These are phyloP conservation scores for Cercophora newfieldiana DNA, from an alignment of 495 filamentous ascomycete species.

Conservation along the genomic window DNA sequence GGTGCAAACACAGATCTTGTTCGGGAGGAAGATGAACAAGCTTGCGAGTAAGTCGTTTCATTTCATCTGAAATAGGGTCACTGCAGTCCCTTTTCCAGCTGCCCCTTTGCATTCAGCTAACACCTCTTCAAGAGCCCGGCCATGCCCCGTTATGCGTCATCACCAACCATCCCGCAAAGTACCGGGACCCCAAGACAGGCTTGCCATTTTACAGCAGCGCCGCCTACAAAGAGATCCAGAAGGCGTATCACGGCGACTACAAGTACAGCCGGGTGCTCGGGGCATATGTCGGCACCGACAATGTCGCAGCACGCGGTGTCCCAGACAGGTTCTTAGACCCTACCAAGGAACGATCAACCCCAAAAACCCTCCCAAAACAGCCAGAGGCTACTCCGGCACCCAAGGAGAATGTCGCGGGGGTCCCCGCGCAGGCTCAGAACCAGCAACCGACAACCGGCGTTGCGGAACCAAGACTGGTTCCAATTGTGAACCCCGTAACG, in stretches of 20 bases:
- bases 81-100: constrained; percentile 16
- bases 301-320: constrained; percentile 63
- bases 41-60: constrained; percentile 44
- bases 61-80: not conserved
- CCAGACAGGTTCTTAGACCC: constrained; percentile 64
- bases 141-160: constrained; percentile 66
- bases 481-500: not conserved
- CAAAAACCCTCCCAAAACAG: constrained; percentile 10
- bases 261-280: constrained; percentile 75
- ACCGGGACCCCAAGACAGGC: constrained; percentile 73
- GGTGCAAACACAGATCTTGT: constrained; percentile 55
- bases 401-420: not conserved
- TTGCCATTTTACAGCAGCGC: constrained; percentile 72
- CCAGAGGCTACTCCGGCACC: not conserved
- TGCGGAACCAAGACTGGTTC: not conserved
- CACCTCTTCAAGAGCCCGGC: constrained; percentile 41
- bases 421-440: not conserved
- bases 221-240: constrained; percentile 72
- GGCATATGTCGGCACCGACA: constrained; percentile 67
- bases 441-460: not conserved
- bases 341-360: constrained; percentile 29
- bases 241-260: constrained; percentile 64
- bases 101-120: not conserved
- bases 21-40: constrained; percentile 54
- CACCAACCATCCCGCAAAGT: constrained; percentile 74